These are phyloP conservation scores for Papilionanthe hybrid DNA, from an alignment of 116 monocot genomes.

Conservation along the genomic window DNA sequence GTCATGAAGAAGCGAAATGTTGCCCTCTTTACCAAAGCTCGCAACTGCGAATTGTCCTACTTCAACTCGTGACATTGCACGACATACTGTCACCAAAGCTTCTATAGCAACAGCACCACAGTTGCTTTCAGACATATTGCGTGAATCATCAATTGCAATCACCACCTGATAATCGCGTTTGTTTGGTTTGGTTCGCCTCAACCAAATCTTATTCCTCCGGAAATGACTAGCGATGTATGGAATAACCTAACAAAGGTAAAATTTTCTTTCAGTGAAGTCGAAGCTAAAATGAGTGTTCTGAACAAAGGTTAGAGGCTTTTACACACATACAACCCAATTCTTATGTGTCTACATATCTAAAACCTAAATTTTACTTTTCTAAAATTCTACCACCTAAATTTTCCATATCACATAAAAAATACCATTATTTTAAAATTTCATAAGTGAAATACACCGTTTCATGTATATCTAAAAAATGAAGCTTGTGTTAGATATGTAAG, in stretches of 20 bases:
- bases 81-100: conserved; percentile 76
- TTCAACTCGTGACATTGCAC: conserved; percentile 94
- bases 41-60: conserved; percentile 89
- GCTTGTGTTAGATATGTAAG: no score
- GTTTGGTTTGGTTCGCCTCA: conserved; percentile 81
- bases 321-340: no score
- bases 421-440: no score
- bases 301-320: not conserved
- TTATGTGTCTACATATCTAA: no score
- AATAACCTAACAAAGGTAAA: conserved; percentile 47
- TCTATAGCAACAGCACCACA: conserved; percentile 68
- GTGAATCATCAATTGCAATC: conserved; percentile 85
- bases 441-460: no score
- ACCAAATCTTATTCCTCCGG: conserved; percentile 88
- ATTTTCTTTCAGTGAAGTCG: not conserved
- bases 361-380: no score
- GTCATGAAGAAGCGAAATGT: conserved; percentile 72
- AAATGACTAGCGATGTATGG: conserved; percentile 94
- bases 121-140: conserved; percentile 86
- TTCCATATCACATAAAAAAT: no score
- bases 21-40: conserved; percentile 76
- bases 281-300: not conserved
- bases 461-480: no score
- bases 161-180: conserved; percentile 95
- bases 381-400: no score